A percentile compares a stretch with the other conserved stretches of the same genome.
These are phyloP conservation scores for Colletotrichum orchidophilum DNA, from an alignment of 2,329 filamentous ascomycete species.

Conservation along the genomic window DNA sequence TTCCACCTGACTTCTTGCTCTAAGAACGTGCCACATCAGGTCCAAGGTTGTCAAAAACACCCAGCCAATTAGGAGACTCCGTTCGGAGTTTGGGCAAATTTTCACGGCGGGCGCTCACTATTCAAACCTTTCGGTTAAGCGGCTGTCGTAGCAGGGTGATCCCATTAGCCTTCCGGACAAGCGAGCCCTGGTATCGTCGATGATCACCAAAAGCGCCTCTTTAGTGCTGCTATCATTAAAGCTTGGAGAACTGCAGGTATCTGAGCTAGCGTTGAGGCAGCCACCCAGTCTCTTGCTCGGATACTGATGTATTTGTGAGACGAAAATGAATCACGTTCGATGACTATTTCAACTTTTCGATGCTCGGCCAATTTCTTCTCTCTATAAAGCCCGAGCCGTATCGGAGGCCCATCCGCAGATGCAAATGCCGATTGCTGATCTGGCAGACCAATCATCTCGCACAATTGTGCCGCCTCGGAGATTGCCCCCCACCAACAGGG, in stretches of 20 bases:
- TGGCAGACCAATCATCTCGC: not conserved
- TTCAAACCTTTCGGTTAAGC: not conserved
- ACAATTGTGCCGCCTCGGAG: not conserved
- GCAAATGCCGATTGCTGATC: not conserved
- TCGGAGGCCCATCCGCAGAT: too few species aligned
- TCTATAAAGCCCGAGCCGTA: not conserved
- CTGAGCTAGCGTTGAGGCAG: not conserved
- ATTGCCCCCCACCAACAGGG: not conserved
- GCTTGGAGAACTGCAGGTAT: not conserved
- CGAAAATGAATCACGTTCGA: not conserved
- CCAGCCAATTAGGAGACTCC: not conserved
- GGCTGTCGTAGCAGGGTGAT: not conserved
- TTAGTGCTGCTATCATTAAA: not conserved
- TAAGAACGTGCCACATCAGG: not conserved
- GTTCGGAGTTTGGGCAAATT: not conserved
- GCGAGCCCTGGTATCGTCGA: not conserved
- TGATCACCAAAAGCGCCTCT: not conserved
- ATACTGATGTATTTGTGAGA: not conserved
- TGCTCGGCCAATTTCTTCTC: not conserved
- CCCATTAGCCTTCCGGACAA: not conserved
- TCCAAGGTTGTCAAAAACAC: not conserved
- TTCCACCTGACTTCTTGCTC: not conserved
- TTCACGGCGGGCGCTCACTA: not conserved
- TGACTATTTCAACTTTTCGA: not conserved
- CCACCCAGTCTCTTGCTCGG: not conserved